Evolutionary conservation across 2,329 filamentous ascomycete species (phyloP), one percentile per base, ranked within the genome.

Genomic region (Coleophoma eucalyptorum): DNA sequence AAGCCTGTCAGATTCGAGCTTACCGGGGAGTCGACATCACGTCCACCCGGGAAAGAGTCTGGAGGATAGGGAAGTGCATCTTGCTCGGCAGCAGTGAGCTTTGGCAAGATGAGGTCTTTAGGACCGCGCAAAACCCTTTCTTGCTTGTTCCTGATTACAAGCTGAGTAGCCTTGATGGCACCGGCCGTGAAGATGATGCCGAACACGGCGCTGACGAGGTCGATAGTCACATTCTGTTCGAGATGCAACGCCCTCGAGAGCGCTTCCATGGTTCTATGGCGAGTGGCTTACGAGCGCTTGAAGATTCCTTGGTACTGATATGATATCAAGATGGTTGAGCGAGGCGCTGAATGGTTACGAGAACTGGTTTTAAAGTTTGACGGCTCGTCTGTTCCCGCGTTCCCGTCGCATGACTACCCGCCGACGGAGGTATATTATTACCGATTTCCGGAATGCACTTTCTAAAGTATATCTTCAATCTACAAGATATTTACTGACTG

Each of bases 31-130:
- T 73, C 64, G 21, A 92, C 81, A 62, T 89, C 80, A 51, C 87
- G 77, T 0, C 72, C 80, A 10, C 87, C 84, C 0, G 86, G 86
- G 8, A 91, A 74, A 15, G 79, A 78, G 65, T 89, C 77, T 2
- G 81, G 80, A 3, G 87, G 87, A 64, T 92, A 89, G 3, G 81
- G 78, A 15, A 75, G 65, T 26, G 63, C 58, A 31, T 64, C 60
- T 35, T 65, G 64, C 52, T 72, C 65, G 18, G 58, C 49, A 12
- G 35, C 15, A 13, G 35, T 38, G 13, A 54, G 40, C 13, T 33
- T 48, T 42, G 50, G 46, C 21, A 51, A 20, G 16, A 51, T 12
- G 15, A 43, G 41, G 2, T 40, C 43, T 13, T 26, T 21, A 15
- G 49, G 49, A 47, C 49, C 42, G 15, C 43, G 43, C 10, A 46